Evolutionary conservation across 306 rosid species (phyloP).

Genomic region (Medicago ruthenica): DNA sequence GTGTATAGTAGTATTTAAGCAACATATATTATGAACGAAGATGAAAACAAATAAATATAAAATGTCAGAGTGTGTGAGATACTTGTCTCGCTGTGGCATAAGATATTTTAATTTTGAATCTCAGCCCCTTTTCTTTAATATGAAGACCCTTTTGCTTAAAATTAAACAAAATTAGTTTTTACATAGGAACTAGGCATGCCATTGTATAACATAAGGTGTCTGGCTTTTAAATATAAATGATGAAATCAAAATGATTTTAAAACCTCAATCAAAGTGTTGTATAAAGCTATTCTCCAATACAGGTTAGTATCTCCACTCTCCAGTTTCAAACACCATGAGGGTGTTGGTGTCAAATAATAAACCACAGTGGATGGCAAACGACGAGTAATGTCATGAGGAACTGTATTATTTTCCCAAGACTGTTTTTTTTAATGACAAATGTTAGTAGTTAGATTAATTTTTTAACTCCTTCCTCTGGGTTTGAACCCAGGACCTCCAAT

Average conservation of each 20-base stretch:
- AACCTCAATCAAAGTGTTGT: not conserved
- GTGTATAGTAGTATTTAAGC: constrained; percentile 3
- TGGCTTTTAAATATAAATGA: not conserved
- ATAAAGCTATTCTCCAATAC: not conserved
- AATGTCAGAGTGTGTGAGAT: not conserved
- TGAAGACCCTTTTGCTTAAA: not conserved
- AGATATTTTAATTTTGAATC: not conserved
- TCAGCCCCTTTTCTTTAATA: not conserved
- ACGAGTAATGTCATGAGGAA: not conserved
- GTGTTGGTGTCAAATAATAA: no score
- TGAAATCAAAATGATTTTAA: not conserved
- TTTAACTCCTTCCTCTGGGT: no score
- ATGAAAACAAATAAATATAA: not conserved
- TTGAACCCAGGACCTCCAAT: no score
- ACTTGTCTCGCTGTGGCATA: not conserved
- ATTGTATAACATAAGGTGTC: not conserved
- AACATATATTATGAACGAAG: not conserved
- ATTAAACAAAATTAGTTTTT: not conserved
- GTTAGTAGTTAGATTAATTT: no score
- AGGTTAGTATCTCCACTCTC: not conserved
- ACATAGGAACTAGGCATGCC: not conserved
- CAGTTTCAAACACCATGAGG: not conserved
- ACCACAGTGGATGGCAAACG: no score
- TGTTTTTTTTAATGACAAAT: no score
- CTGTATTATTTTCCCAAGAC: no score